A percentile compares a stretch with the other conserved stretches of the same genome.
Evolutionary conservation across 2,329 filamentous ascomycete genomes (phyloP).

Genomic region (Thermoascus crustaceus): DNA sequence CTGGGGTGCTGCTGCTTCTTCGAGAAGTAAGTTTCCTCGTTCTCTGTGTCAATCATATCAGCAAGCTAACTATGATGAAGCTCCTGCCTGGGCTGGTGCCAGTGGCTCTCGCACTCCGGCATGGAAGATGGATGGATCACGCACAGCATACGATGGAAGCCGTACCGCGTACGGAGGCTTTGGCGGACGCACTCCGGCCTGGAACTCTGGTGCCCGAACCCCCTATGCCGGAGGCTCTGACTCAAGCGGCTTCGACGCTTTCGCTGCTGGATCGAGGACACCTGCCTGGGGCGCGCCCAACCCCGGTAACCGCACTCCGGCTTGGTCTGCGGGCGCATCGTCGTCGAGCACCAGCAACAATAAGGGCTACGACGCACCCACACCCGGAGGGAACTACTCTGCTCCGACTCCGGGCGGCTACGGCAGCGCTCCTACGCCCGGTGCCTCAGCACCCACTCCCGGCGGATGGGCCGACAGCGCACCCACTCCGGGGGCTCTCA

Average conservation of each 20-base stretch:
- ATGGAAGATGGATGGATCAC: constrained; percentile 50
- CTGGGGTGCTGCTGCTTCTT: constrained; percentile 54
- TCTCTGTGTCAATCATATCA: not conserved
- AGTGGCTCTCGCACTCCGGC: constrained; percentile 45
- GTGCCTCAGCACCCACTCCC: constrained; percentile 51
- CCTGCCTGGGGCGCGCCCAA: constrained; percentile 59
- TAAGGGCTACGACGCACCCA: constrained; percentile 62
- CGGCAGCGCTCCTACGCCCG: constrained; percentile 57
- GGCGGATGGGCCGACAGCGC: constrained; percentile 38
- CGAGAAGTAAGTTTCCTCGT: constrained; percentile 49
- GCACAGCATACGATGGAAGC: constrained; percentile 57
- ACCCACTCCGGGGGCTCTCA: constrained; percentile 40
- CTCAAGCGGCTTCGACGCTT: constrained; percentile 59
- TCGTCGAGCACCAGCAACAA: constrained; percentile 21
- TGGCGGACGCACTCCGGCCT: constrained; percentile 63
- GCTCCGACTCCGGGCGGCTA: constrained; percentile 58
- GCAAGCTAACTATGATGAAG: constrained; percentile 20
- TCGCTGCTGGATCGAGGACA: constrained; percentile 65
- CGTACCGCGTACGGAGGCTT: constrained; percentile 64
- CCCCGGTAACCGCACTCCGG: constrained; percentile 37
- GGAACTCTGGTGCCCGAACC: constrained; percentile 58
- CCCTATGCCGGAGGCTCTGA: constrained; percentile 49
- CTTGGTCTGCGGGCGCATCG: constrained; percentile 29
- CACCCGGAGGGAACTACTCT: constrained; percentile 57
- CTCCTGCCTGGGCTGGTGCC: constrained; percentile 35